Base-by-base conservation (phyloP, 1,284 basidiomycete species). In the Xanthoconium separans region DNA sequence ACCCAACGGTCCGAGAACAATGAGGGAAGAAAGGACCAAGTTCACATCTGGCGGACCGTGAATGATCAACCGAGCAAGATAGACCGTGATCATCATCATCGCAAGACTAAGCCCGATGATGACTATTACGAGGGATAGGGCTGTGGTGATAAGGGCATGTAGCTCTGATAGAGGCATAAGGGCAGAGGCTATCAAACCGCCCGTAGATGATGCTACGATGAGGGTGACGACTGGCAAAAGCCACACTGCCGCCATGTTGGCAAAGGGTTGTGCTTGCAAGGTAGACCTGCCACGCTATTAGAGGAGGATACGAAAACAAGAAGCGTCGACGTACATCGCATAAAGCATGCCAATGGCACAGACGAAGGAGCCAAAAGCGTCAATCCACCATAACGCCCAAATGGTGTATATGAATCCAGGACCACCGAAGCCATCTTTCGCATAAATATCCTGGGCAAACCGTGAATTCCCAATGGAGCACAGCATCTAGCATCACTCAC, bases 381-480 rank as follows among this genome's bases (percentile, higher is more conserved):
- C 78, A 47, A 83, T 57, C 85, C 84, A 87, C 86, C 85, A 89
- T 33, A 84, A 70, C 9, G 68, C 80, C 75, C 83, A 82, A 6
- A 83, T 73, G 9, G 82, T 70, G 50, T 73, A 77, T 8, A 79
- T 75, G 59, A 84, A 82, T 10, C 63, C 54, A 1, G 47, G 58
- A 4, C 80, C 79, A 47, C 78, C 81, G 44, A 79, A 69, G 11
- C 66, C 66, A 47, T 67, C 70, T 53, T 73, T 70, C 55, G 70
- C 67, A 53, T 71, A 64, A 46, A 70, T 59, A 29, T 54, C 59
- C 60, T 62, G 40, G 6, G 10, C 22, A 11, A 33, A 43, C 41
- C 27, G 6, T 47, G n/a, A 56, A 30, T 42, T 6, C 3, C 16
- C 9, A 1, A 33, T 6, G 18, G 12, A 39, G n/a, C 9, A 27